Evolutionary conservation across 73 alveolate species (phyloP), one percentile per base, ranked within the genome.

Genomic region (Paramecium biaurelia): DNA sequence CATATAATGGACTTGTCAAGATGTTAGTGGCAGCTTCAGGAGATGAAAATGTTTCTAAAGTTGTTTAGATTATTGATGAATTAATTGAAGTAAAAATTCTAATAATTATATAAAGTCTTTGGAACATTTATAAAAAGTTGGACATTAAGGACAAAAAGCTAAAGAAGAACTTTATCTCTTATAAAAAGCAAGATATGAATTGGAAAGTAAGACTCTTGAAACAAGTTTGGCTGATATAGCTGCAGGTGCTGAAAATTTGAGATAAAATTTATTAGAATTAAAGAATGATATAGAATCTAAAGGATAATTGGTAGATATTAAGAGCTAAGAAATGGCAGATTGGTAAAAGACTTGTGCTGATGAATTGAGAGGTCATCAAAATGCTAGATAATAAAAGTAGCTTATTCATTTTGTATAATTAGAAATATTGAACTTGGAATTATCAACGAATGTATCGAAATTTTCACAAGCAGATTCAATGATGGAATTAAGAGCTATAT

Each of bases 31-130:
- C 45, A 18, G 45, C 90, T 20, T 32, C 90, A 20, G 90, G 56
- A 42, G 56, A 45, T 41, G 90, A 79, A 20, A 43, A 26, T 43
- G 90, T 41, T 24, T 45, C 45, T 24, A 79, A 79, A 45, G 56
- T 79, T 42, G 76, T 79, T 79, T 79, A 79, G n/a, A 79, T 79
- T 45, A 79, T 79, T 79, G 90, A 79, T 23, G 90, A 79, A 79
- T 79, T 79, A 79, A 47, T 79, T 21, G 90, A 79, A 47, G 90
- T 79, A 79, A 79, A 5, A 1, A 30, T 21, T 30, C 28, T 79
- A 23, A 26, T 63, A 1, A 26, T 12, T n/a, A 15, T 72, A 0
- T 38, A 20, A 24, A 79, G 90, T 79, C 90, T 5, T 43, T 79
- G 37, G 42, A 79, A 43, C 90, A 79, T 79, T 45, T 79, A 38